phyloP scores from a whole-genome alignment of 768 basidiomycete genomes.

The Postia placenta region DNA sequence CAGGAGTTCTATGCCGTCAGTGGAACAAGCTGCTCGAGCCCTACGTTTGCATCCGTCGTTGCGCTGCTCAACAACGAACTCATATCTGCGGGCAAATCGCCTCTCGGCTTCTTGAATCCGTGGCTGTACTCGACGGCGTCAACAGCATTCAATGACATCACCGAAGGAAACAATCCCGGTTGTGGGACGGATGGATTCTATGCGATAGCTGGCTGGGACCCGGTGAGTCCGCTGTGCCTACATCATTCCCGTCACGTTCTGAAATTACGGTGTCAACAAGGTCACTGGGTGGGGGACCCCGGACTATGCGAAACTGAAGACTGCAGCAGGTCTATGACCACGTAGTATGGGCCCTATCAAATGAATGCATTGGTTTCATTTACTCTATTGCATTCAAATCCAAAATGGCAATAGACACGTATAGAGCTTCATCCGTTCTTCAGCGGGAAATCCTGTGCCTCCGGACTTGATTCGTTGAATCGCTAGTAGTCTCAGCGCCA shows the following conservation, averaged over 20 bases:
- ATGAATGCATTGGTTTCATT: not conserved
- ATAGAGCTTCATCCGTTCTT: not conserved
- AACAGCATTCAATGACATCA: slow-evolving; percentile 22
- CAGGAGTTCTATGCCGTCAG: slow-evolving; percentile 22
- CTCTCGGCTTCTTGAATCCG: slow-evolving; percentile 34
- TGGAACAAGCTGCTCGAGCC: slow-evolving; percentile 61
- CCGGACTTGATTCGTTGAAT: not conserved
- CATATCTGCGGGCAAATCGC: slow-evolving; percentile 22
- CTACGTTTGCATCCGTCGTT: slow-evolving; percentile 56
- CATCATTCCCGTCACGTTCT: not conserved
- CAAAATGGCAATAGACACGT: not conserved
- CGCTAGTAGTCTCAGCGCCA: too few species aligned
- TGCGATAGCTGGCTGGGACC: slow-evolving; percentile 26
- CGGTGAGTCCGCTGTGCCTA: slow-evolving; percentile 15
- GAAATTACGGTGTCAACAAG: slow-evolving; percentile 18
- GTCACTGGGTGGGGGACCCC: slow-evolving; percentile 61
- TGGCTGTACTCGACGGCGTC: slow-evolving; percentile 25
- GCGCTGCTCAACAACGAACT: slow-evolving; percentile 42
- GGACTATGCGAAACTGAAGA: slow-evolving; percentile 45
- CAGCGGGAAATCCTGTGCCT: not conserved
- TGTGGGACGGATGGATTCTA: slow-evolving; percentile 26
- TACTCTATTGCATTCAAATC: not conserved
- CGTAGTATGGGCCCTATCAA: not conserved
- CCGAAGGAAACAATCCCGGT: slow-evolving; percentile 11
- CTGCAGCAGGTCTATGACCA: slow-evolving; percentile 27